Conservation (phyloP, 208 protist genomes). For the Wallacemonas rigidus region DNA sequence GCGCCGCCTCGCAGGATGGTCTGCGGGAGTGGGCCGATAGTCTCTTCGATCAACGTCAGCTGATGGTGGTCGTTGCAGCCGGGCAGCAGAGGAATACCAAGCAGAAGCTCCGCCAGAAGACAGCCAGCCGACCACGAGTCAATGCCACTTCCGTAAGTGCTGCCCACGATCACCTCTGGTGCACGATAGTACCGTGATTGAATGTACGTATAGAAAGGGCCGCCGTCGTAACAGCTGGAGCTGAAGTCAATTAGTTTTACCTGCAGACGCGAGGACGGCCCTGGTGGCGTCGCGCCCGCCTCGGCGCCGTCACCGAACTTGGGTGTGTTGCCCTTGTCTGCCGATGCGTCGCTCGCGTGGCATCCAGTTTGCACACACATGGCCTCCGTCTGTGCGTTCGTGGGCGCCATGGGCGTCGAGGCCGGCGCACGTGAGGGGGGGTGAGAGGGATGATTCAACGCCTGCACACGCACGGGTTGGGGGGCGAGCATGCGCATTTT, state of each 20-base stretch:
- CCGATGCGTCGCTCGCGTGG: too few relatives aligned
- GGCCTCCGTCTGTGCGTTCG: too few relatives aligned
- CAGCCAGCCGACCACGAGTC: slow-evolving; percentile 98
- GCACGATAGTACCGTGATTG: slow-evolving; percentile 97
- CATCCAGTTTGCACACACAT: too few relatives aligned
- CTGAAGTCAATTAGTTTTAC: slow-evolving; percentile 98
- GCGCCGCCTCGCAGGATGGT: slow-evolving; percentile 56
- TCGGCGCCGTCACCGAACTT: background rate
- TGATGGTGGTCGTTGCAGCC: slow-evolving; percentile 93
- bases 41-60: slow-evolving; percentile 94
- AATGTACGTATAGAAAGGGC: slow-evolving; percentile 82
- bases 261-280: slow-evolving; percentile 29
- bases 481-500: slow-evolving; percentile 24
- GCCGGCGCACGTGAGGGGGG: slow-evolving; percentile 8
- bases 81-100: slow-evolving; percentile 94
- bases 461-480: slow-evolving; percentile 34
- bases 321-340: too few relatives aligned
- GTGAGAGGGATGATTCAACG: slow-evolving; percentile 30
- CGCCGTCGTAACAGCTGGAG: slow-evolving; percentile 92
- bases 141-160: slow-evolving; percentile 89
- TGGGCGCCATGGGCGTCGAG: background rate
- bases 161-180: slow-evolving; percentile 96
- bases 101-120: slow-evolving; percentile 94
- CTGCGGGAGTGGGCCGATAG: slow-evolving; percentile 84
- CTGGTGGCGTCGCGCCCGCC: background rate